phyloP scores from a whole-genome alignment of 1,139 yeast genomes.

The Magnusiomyces clavatus region DNA sequence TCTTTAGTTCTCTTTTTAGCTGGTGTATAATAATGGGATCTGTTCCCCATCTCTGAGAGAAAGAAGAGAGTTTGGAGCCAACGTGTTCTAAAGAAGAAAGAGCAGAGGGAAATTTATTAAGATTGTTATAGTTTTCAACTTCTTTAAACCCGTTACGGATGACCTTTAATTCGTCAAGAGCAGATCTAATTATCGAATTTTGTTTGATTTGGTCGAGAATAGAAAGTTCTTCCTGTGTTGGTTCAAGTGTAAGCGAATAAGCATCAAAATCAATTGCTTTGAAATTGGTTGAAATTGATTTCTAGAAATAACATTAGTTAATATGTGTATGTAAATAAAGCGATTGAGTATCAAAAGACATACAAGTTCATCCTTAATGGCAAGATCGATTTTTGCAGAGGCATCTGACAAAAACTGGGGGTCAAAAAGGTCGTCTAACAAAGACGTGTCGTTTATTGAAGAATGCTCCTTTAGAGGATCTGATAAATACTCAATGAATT shows the following conservation, averaged over 20 bases:
- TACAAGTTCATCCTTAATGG: too few relatives aligned
- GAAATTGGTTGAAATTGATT: constrained; percentile 2
- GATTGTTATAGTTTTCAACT: constrained; percentile 20
- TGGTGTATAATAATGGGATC: constrained; percentile 12
- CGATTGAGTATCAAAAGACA: neutral
- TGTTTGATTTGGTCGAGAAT: constrained; percentile 8
- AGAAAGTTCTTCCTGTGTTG: constrained; percentile 6
- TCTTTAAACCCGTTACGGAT: constrained; percentile 27
- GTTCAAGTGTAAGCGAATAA: constrained; percentile 5
- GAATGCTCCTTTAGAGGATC: too few relatives aligned
- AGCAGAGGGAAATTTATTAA: constrained; percentile 24
- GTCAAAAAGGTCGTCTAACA: too few relatives aligned
- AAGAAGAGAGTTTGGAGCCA: constrained; percentile 17
- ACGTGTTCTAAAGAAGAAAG: constrained; percentile 22
- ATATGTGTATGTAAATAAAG: neutral
- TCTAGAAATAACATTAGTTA: neutral
- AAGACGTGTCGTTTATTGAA: too few relatives aligned
- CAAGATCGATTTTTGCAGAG: too few relatives aligned
- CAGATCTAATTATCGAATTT: constrained; percentile 13
- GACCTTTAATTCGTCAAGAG: constrained; percentile 25
- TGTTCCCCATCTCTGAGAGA: constrained; percentile 13
- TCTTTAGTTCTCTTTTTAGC: constrained; percentile 14
- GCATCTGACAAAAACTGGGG: too few relatives aligned
- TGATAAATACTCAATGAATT: too few relatives aligned
- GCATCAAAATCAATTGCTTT: constrained; percentile 8